Evolutionary conservation across 179 eudicot species (phyloP).

Genomic region (Dionaea muscipula): DNA sequence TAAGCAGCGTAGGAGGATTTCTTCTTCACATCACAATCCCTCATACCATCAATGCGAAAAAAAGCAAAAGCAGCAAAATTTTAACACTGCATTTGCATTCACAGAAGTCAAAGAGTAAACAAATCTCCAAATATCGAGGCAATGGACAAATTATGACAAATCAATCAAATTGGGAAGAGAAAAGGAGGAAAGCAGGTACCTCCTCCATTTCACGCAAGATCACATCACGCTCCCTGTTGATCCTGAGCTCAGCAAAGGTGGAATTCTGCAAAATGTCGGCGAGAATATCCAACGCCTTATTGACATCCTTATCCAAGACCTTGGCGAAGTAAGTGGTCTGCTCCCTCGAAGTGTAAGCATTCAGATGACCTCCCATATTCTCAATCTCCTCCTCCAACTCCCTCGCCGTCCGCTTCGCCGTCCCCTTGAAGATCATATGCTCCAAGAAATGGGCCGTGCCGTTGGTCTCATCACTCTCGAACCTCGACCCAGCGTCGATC

Average conservation of each 20-base stretch:
- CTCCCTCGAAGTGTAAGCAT: conserved; percentile 37
- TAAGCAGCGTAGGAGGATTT: no score
- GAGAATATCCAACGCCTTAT: conserved; percentile 24
- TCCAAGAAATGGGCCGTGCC: conserved; percentile 69
- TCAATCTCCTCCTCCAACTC: conserved; percentile 63
- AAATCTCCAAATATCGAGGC: no score
- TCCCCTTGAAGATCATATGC: conserved; percentile 76
- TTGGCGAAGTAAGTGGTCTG: conserved; percentile 34
- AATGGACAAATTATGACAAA: no score
- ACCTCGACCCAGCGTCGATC: conserved; percentile 69
- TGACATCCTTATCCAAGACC: conserved; percentile 27
- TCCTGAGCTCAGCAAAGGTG: conserved; percentile 17
- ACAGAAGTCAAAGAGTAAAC: no score
- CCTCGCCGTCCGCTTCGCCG: conserved; percentile 30
- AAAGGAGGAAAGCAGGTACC: conserved; percentile 5
- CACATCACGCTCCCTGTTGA: conserved; percentile 26
- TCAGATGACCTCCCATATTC: conserved; percentile 44
- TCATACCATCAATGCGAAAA: no score
- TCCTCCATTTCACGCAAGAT: conserved; percentile 42
- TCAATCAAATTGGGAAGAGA: not conserved
- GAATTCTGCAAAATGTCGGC: conserved; percentile 38
- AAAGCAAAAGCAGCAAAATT: no score
- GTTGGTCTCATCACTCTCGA: conserved; percentile 50
- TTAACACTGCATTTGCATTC: no score
- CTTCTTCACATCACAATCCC: no score